Evolutionary conservation across 2,329 filamentous ascomycete species (phyloP).

Genomic region (Talaromyces sp.): DNA sequence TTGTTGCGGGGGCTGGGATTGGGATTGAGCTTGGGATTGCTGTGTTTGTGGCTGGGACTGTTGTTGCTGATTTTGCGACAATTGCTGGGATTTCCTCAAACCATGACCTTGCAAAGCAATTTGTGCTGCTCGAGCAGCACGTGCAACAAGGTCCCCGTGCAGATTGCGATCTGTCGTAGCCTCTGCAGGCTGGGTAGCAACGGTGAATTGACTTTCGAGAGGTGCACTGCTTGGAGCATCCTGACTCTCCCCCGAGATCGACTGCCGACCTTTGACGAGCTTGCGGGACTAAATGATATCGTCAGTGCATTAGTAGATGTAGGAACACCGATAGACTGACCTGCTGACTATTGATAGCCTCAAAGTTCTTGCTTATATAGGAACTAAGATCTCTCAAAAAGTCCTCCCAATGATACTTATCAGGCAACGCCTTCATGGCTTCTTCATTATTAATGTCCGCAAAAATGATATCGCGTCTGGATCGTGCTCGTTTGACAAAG

Average conservation of each 20-base stretch:
- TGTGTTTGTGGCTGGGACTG: conserved; percentile 30
- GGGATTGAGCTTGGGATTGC: conserved; percentile 22
- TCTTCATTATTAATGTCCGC: conserved; percentile 52
- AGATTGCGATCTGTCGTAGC: conserved; percentile 40
- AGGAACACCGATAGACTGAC: conserved; percentile 29
- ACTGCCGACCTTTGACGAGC: conserved; percentile 36
- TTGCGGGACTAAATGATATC: conserved; percentile 34
- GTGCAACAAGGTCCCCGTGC: conserved; percentile 46
- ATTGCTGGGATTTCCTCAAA: conserved; percentile 34
- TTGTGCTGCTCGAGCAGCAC: conserved; percentile 47
- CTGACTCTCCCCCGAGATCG: conserved; percentile 35
- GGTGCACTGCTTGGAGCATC: conserved; percentile 34
- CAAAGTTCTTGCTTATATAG: conserved; percentile 58
- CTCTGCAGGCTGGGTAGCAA: conserved; percentile 37
- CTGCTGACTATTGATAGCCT: conserved; percentile 48
- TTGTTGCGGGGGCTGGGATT: conserved; percentile 29
- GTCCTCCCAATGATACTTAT: conserved; percentile 62
- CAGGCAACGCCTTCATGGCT: conserved; percentile 48
- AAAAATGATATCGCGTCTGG: conserved; percentile 56
- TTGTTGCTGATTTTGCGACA: conserved; percentile 30
- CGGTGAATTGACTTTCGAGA: conserved; percentile 41
- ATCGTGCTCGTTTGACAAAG: conserved; percentile 54
- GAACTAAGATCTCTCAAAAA: conserved; percentile 58
- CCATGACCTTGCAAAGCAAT: conserved; percentile 46
- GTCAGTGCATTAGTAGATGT: neutral